Base-by-base conservation (phyloP, 1,284 basidiomycete species). In the Ganoderma lingzhi region DNA sequence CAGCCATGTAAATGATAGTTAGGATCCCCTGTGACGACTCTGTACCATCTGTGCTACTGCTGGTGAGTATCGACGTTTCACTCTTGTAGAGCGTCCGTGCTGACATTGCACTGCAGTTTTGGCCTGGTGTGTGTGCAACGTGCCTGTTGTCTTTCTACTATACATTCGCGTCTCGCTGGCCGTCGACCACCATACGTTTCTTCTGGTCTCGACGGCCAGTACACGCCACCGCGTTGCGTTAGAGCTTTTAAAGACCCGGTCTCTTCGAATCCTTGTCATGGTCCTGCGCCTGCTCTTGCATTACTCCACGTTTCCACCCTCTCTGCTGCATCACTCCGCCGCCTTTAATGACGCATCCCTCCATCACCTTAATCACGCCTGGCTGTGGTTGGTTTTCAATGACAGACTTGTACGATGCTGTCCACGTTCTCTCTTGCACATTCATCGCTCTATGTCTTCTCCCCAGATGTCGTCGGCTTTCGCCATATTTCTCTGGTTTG, bases 141-240 rank as follows among this genome's bases (percentile, higher is more conserved):
- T 15, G 59, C n/a, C 48, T 59, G 32, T 65, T 69, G 65, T 65
- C 32, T 71, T 64, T 64, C 37, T 69, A 69, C 42, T 23, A 41
- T 67, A 58, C 48, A 30, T 23, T 53, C 58, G 30, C 69, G 64
- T 55, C 69, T 60, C 65, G 69, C 71, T 69, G 67, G 71, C 63
- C 67, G 71, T 66, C 69, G 53, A 60, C 61, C 39, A 62, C 65
- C 62, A 32, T 58, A 39, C 69, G 58, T 28, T 58, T 28, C 44
- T 42, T 42, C 64, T 71, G 70, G 68, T 65, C 72, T 71, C 55
- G 68, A 66, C 70, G 70, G 68, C 72, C 72, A 62, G 70, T 66
- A 28, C 51, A 14, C 28, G 44, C n/a, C 45, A 48, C 35, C 32
- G 32, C 35, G 35, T 15, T 39, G 39, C 44, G 59, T 44, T 42